Evolutionary conservation across 2,329 filamentous ascomycete genomes (phyloP), one percentile per base, ranked within the genome.

Genomic region (Cordyceps tenuipes): DNA sequence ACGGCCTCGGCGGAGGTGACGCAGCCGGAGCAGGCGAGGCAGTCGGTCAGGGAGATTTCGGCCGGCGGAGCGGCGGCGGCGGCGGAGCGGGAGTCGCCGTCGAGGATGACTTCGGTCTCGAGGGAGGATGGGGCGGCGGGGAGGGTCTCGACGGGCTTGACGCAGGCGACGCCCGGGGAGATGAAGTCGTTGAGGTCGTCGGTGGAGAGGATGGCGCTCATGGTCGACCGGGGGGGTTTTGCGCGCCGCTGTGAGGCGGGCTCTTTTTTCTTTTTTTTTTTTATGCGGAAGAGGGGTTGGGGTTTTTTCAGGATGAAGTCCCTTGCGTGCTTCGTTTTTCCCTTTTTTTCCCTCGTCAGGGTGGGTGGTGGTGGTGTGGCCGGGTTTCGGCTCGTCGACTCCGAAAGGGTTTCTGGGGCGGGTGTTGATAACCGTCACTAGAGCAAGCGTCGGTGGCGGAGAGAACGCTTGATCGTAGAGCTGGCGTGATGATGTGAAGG

Each of bases 101-200:
- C 94, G 66, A 93, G 92, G 60, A 93, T 92, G 64, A 97, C 92
- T 83, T 97, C 91, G 75, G 92, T 89, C 66, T 83, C 80, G 69
- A 78, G 73, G 64, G 69, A 61, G 52, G 68, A 48, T 64, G 82
- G 79, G 23, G 34, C 48, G 21, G 81, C 75, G 2, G 94, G 93
- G 15, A 99, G 83, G 2, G 91, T 95, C 74, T 99, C 94, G 71
- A 99, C 82, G 31, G 94, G 94, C 71, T 99, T 97, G 75, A 99
- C 97, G 76, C 94, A 99, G 64, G 94, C 94, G 69, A 99, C 92
- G 63, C 93, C 92, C 15, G 94, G 94, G 61, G 90, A 94, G 72
- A 99, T 99, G 77, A 99, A 99, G 80, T 99, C 94, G 79, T 99
- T 99, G 63, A 99, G 81, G 73, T 97, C 92, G 78, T 99, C 93